Base-by-base conservation (phyloP, 768 basidiomycete species). In the Rhodotorula graminis region DNA sequence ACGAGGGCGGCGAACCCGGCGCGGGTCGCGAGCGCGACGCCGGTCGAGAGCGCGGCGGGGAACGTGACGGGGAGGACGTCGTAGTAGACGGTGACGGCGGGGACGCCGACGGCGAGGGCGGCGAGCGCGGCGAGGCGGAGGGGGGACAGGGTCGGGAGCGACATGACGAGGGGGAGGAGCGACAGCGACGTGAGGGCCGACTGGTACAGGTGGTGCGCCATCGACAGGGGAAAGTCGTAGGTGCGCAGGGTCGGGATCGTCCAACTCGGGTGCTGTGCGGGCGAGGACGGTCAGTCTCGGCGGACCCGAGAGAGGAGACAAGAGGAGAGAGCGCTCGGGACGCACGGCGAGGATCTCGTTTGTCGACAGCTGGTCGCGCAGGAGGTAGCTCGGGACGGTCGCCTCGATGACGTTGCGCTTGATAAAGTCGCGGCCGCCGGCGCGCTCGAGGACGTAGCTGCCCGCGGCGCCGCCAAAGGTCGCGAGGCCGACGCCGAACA, bases 261-360 rank as follows among this genome's bases (percentile, higher is more conserved):
- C 37, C 33, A 60, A 12, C 49, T 42, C 19, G 66, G 66, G 58
- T 61, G 58, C 66, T 65, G 56, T 19, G 64, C 10, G 57, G n/a
- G 37, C 37, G 37, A 37, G 37, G n/a, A 9, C n/a, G 31, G 16
- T 56, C 55, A 15, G 21, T 29, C 18, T 53, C 40, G n/a, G 6
- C 57, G n/a, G 14, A 1, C 2, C 10, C 18, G 9, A 19, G 5
- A 14, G 2, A 6, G 19, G 6, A 40, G 53, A 31, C 19, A 57
- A 8, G 44, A 8, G 9, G 42, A 53, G n/a, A 29, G 27, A 23
- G 52, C 16, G 29, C 12, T 0, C 27, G 25, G 12, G 4, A 62
- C 72, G 37, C 52, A 74, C 73, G 42, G 60, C 61, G 66, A 74
- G 67, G 55, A 74, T 65, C 47, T 74, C 63, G 21, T 40, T 33